Evolutionary conservation across 257 asterid species (phyloP), one percentile per base, ranked within the genome.

Genomic region (Lavandula angustifolia): DNA sequence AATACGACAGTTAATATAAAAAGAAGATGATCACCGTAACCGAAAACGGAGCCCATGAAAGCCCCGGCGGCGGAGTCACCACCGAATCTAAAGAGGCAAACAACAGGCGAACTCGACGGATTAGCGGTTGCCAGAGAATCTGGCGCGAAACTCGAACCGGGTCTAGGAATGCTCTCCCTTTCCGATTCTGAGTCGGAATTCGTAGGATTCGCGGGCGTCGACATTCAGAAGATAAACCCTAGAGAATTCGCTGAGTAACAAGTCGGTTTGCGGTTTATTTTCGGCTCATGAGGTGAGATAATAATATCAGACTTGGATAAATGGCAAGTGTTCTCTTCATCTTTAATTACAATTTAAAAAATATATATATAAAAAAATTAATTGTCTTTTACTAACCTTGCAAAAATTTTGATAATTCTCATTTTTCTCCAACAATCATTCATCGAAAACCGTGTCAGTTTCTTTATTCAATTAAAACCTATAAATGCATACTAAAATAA

Each of bases 21-120:
- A 33, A 32, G 12, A 37, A 13, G 16, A 27, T 7, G 34, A n/a
- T 47, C 73, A 87, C 97, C 97, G 56, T 81, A 74, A 13, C 97
- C 97, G 17, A 85, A 85, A 72, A 90, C 64, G 63, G 96, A 87
- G 48, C 97, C 97, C 90, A 87, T 83, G 43, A 85, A 50, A 60
- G 87, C 97, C 1, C 97, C 92, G 55, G 78, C 87, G 6, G 85
- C 94, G 33, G 92, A 76, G 64, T 85, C 96, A 0, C 95, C 90
- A 68, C 88, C 97, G 68, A 82, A 85, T 48, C 85, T 64, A 54
- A 77, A 22, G 63, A 87, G 77, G 78, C 97, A 90, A 35, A 87
- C 88, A 7, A 79, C 67, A 29, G 95, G 89, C 48, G 86, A 80
- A 76, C 80, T 85, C 56, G 88, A 73, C 44, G 82, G 42, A 62